Base-by-base conservation (phyloP, 2,329 filamentous ascomycete genomes). In the Paecilomyces niveus region DNA sequence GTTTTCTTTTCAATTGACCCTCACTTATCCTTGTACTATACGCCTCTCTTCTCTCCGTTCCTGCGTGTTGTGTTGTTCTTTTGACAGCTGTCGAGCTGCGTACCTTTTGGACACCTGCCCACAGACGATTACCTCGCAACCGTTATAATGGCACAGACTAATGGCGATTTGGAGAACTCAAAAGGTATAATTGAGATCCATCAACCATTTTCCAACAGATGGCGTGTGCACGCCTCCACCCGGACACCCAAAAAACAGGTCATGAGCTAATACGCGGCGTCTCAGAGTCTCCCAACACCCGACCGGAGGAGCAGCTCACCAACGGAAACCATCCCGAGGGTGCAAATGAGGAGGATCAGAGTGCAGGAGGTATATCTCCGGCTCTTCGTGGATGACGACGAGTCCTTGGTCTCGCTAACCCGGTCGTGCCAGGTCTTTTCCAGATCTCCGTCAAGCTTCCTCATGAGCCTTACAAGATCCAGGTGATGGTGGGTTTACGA, bases 391-490 rank as follows among this genome's bases (percentile, higher is more conserved):
- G n/a, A n/a, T 26, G 10, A n/a, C 22, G 15, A 6, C 13, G 21
- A 21, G 6, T 45, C 9, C 39, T 6, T 45, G 15, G 39, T 8
- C n/a, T 18, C 5, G 39, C 39, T 45, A 45, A 45, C 39, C n/a
- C 39, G 6, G n/a, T 45, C n/a, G 39, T 18, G n/a, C 11, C 62
- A 80, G 80, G 78, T 68, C 81, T 87, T 67, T 88, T 88, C 76
- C 83, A 85, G 72, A 80, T 97, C 69, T 89, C 86, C 61, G 86
- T 97, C 69, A 85, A 89, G 73, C 84, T 97, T 59, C 93, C 93
- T 57, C 88, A 92, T 71, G 84, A 87, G 67, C 85, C 89, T 11
- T 83, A 86, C 67, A 87, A 90, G 76, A 89, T 95, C 69, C 85
- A 92, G 72, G 86, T 97, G 66, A 92, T 91, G 85, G 92, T 95